Conservation (phyloP, 2,329 filamentous ascomycete genomes). For the Colletotrichum sp. region DNA sequence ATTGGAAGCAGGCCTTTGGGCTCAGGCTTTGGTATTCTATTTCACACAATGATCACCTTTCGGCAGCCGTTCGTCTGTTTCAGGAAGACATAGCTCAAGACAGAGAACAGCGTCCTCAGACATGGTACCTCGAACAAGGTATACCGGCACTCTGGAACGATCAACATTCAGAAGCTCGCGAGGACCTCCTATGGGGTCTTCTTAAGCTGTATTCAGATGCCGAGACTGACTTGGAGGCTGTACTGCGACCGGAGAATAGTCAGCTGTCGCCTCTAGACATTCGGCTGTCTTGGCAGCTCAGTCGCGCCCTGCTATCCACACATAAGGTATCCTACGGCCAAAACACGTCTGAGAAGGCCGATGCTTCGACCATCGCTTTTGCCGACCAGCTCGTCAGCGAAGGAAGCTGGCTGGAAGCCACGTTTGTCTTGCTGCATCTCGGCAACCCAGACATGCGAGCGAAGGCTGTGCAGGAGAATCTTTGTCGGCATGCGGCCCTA, state of each 20-base stretch:
- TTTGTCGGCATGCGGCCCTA: conserved; percentile 72
- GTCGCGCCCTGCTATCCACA: conserved; percentile 65
- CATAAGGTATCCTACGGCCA: conserved; percentile 58
- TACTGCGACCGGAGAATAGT: conserved; percentile 78
- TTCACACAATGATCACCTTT: conserved; percentile 70
- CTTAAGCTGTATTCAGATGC: conserved; percentile 78
- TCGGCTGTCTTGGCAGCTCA: conserved; percentile 84
- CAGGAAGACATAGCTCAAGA: conserved; percentile 74
- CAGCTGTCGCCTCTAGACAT: conserved; percentile 77
- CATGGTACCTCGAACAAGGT: conserved; percentile 71
- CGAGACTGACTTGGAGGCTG: conserved; percentile 65
- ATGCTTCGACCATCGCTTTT: conserved; percentile 71
- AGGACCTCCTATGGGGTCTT: conserved; percentile 87
- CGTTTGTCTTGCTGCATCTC: conserved; percentile 83
- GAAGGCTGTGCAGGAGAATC: conserved; percentile 73
- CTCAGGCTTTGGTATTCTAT: conserved; percentile 90
- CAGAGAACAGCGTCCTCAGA: conserved; percentile 73
- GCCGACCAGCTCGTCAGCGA: conserved; percentile 66
- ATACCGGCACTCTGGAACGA: conserved; percentile 66
- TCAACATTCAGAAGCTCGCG: conserved; percentile 59
- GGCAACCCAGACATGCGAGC: conserved; percentile 66
- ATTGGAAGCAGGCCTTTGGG: conserved; percentile 94
- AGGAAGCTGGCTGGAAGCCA: conserved; percentile 71
- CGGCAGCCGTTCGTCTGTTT: conserved; percentile 76
- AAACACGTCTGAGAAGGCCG: conserved; percentile 64